Evolutionary conservation across 2,329 filamentous ascomycete species (phyloP), one percentile per base, ranked within the genome.

Genomic region (Sphaerulina vaccinii): DNA sequence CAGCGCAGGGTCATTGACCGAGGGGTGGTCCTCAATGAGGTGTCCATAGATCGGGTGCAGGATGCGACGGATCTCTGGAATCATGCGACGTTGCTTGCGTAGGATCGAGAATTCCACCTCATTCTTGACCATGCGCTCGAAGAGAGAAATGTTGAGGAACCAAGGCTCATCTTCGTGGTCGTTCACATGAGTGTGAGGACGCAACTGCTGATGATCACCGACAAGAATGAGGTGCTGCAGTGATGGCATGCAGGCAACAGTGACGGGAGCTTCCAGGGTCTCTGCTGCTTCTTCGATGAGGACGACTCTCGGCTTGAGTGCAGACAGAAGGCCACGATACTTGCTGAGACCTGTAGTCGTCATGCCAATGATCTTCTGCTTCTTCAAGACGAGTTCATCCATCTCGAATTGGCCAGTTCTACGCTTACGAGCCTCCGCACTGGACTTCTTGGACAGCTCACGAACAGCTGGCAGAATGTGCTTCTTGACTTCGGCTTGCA

Each of bases 291-390:
- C 86, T 73, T 93, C 87, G 42, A 95, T 84, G 32, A 95, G 71
- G 11, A 92, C 76, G 3, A 88, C 75, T 19, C 76, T 81, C 0
- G 89, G 87, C 22, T 79, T 75, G 3, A 92, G 65, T 1, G 81
- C 80, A 1, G 83, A 76, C 18, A 95, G 74, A 2, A 92, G 74
- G 1, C 79, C 81, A 3, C 88, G 82, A 55, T 93, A 92, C 61
- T 95, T 95, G 68, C 84, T 85, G 7, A 95, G 66, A 1, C 89
- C 88, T 0, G 90, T 95, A 0, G 87, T 90, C 0, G 90, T 95
- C 75, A 85, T 78, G 7, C 83, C 83, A 45, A 86, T 77, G 21
- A 86, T 66, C 49, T 76, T 80, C 4, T 79, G 73, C 44, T 80
- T 80, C 27, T 80, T 79, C 3, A 92, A 71, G 19, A 88, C 75